These are phyloP conservation scores for Brassica nigra DNA, from an alignment of 345 rosid genomes.

Conservation along the genomic window DNA sequence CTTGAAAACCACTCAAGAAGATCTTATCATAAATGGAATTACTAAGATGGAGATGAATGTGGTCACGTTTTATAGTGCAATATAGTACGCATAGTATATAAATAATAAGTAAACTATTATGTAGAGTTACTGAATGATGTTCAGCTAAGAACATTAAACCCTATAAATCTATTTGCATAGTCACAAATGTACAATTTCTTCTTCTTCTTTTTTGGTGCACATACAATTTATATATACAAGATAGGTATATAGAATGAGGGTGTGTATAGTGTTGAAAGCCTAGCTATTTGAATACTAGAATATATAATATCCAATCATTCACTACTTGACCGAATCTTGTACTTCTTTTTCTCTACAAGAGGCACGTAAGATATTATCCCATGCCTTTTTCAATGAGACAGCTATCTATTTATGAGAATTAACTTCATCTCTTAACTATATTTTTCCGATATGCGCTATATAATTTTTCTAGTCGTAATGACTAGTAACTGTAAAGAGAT, in stretches of 20 bases:
- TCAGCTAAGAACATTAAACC: conserved; percentile 8
- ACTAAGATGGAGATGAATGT: conserved; percentile 3
- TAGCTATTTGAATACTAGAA: conserved; percentile 20
- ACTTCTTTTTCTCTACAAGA: conserved; percentile 2
- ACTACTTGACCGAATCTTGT: conserved; percentile 28
- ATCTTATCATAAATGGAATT: not conserved
- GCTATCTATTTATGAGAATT: conserved; percentile 1
- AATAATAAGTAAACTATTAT: not conserved
- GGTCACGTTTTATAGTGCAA: not conserved
- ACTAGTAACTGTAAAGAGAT: not conserved
- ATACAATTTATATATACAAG: not conserved
- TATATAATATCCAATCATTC: conserved; percentile 19
- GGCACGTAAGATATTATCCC: conserved; percentile 10
- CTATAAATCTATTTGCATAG: conserved; percentile 33
- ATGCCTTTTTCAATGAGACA: conserved; percentile 3
- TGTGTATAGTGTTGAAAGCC: conserved; percentile 31
- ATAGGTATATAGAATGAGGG: not conserved
- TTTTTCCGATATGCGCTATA: not conserved
- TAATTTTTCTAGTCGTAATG: not conserved
- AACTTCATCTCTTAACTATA: not conserved
- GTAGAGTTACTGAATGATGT: conserved; percentile 24
- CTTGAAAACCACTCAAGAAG: not conserved
- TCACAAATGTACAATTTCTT: conserved; percentile 15
- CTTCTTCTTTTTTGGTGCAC: not conserved
- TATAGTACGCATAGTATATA: not conserved